Base-by-base conservation (phyloP, 169 alveolate genomes). In the Plasmodium relictum region DNA sequence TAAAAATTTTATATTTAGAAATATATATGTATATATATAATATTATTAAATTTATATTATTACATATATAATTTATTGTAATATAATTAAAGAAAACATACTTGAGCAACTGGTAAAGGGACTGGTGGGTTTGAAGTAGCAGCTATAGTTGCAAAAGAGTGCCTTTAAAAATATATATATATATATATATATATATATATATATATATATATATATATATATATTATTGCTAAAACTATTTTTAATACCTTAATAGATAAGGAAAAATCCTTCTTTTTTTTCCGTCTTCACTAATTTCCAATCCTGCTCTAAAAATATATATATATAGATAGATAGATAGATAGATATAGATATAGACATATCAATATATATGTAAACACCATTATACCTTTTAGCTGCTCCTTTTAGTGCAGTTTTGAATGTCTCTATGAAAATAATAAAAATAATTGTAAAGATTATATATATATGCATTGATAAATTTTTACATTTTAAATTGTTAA, bases 51-150 rank as follows among this genome's bases (percentile, higher is more conserved):
- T 45, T 45, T 66, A 24, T 44, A 24, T 16, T 26, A 42, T 18
- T 69, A 59, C 54, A 20, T 39, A 37, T n/a, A 80, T 18, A n/a
- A 39, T 8, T 39, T 14, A 69, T 20, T 7, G 42, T 9, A 66
- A 24, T 12, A 66, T 20, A 26, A 26, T 18, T 22, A 85, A 59
- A 0, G 1, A 16, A 50, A n/a, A 10, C 74, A 52, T 45, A 90
- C 95, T 78, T 93, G 95, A 10, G 95, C 94, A n/a, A 93, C 95
- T 9, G 95, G 94, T 37, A 93, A 80, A 3, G 95, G 95, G 42
- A 93, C 95, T 6, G 95, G 95, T 7, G 95, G 95, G 22, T 88
- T 90, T 37, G 94, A 93, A 18, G 95, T 87, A 56, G 95, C 95
- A 54, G 95, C 94, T 20, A 93, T 80, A 1, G 95, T 93, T 9